Evolutionary conservation across 441 rosid genomes (phyloP).

Genomic region (Adansonia madagascariensis): DNA sequence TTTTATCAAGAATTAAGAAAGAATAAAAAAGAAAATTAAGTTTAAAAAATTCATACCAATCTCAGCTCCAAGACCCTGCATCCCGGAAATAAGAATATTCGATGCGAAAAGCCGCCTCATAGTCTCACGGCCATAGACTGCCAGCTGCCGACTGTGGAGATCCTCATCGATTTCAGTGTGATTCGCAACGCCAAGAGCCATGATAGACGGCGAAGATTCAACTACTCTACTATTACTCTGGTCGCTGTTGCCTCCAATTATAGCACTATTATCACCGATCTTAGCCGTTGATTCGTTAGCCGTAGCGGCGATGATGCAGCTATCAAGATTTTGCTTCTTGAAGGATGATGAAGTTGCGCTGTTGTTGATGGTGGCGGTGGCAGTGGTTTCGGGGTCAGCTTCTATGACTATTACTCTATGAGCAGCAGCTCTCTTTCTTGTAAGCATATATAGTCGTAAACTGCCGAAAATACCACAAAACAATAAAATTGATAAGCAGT

Average conservation of each 20-base stretch:
- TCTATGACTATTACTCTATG: conserved; percentile 48
- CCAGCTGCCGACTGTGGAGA: conserved; percentile 98
- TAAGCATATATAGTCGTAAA: conserved; percentile 56
- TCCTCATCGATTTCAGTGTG: conserved; percentile 83
- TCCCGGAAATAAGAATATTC: conserved; percentile 80
- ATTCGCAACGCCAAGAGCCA: conserved; percentile 63
- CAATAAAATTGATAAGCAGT: conserved; percentile 45
- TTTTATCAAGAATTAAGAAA: no score
- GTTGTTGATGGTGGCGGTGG: neutral
- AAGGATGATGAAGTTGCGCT: conserved; percentile 29
- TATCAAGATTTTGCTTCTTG: conserved; percentile 42
- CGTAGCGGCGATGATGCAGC: conserved; percentile 8
- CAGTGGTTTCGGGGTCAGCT: conserved; percentile 34
- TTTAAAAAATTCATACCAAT: conserved; percentile 53
- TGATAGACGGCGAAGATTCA: conserved; percentile 34
- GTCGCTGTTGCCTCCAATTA: conserved; percentile 25
- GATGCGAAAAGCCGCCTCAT: conserved; percentile 92
- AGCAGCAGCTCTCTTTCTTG: conserved; percentile 51
- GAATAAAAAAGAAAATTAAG: neutral
- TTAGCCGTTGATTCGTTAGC: conserved; percentile 38
- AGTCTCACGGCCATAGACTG: conserved; percentile 96
- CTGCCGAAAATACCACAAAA: conserved; percentile 40
- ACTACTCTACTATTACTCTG: conserved; percentile 24
- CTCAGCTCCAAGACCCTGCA: conserved; percentile 95
- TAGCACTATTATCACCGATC: conserved; percentile 21